Evolutionary conservation across 2,329 filamentous ascomycete genomes (phyloP).

Genomic region (Colletotrichum lentis): DNA sequence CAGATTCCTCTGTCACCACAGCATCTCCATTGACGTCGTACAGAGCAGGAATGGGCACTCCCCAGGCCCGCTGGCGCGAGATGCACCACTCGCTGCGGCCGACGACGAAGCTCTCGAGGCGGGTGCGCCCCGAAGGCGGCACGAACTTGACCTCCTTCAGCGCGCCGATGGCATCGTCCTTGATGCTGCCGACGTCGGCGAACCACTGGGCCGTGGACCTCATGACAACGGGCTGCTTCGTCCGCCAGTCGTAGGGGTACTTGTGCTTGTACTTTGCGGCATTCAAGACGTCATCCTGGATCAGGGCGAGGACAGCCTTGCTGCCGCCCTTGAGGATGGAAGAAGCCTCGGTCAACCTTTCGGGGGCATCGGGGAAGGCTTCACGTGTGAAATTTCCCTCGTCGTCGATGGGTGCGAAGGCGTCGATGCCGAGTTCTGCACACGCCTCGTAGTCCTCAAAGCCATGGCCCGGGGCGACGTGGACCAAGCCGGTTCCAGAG

Average conservation of each 20-base stretch:
- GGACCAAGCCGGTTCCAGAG: slow-evolving; percentile 95
- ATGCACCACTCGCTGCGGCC: slow-evolving; percentile 97
- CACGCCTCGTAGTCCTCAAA: slow-evolving; percentile 96
- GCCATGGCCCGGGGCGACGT: slow-evolving; percentile 92
- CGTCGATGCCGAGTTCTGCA: slow-evolving; percentile 71
- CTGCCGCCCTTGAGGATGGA: slow-evolving; percentile 76
- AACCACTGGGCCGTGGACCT: slow-evolving; percentile 98
- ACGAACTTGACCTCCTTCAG: slow-evolving; percentile 79
- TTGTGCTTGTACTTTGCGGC: slow-evolving; percentile 83
- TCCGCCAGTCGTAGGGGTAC: slow-evolving; percentile 98
- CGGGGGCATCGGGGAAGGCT: slow-evolving; percentile 75
- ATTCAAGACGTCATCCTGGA: slow-evolving; percentile 71
- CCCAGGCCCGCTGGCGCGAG: slow-evolving; percentile 94
- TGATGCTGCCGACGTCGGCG: slow-evolving; percentile 86
- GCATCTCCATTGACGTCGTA: slow-evolving; percentile 78
- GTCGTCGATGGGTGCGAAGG: slow-evolving; percentile 84
- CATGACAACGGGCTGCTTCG: slow-evolving; percentile 89
- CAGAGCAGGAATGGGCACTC: slow-evolving; percentile 91
- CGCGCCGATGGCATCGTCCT: slow-evolving; percentile 73
- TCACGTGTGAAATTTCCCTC: slow-evolving; percentile 81
- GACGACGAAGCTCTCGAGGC: slow-evolving; percentile 85
- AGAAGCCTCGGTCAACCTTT: slow-evolving; percentile 70
- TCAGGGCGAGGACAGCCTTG: slow-evolving; percentile 72
- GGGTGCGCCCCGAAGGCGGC: slow-evolving; percentile 74
- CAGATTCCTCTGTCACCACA: slow-evolving; percentile 79